phyloP scores from a whole-genome alignment of 202 grass and related monocot genomes.

The Carex arenaria region DNA sequence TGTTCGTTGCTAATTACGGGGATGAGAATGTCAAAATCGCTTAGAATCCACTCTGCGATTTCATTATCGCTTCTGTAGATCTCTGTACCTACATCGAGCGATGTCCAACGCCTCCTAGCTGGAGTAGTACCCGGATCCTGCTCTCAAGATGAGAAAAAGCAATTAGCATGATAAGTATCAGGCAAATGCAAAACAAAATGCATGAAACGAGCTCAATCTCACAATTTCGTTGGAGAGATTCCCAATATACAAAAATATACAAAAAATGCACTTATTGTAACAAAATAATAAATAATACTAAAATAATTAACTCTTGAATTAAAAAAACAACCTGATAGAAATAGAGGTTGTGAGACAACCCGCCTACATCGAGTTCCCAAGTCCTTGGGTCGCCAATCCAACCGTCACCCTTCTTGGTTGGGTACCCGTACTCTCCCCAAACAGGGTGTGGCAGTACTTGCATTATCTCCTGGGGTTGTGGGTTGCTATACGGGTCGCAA shows the following conservation, averaged over 20 bases:
- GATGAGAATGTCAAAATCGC: constrained; percentile 66
- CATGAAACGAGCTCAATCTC: neutral
- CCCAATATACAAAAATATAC: neutral
- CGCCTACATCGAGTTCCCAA: constrained; percentile 78
- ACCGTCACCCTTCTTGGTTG: constrained; percentile 52
- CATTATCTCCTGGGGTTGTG: constrained; percentile 90
- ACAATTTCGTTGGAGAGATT: neutral
- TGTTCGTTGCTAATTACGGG: constrained; percentile 21
- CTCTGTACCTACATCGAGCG: constrained; percentile 84
- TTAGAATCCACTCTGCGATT: constrained; percentile 71
- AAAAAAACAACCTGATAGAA: constrained; percentile 64
- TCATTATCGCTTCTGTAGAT: constrained; percentile 44
- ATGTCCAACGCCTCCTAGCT: constrained; percentile 57
- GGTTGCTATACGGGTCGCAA: constrained; percentile 92
- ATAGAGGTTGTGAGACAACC: constrained; percentile 60
- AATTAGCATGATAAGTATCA: neutral
- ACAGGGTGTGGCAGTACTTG: constrained; percentile 76
- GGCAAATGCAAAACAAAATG: neutral
- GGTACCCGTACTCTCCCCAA: constrained; percentile 80
- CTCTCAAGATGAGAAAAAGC: neutral
- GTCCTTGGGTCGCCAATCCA: constrained; percentile 73
- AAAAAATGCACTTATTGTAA: neutral
- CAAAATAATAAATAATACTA: neutral
- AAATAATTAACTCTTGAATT: neutral
- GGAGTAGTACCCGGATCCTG: constrained; percentile 50